Evolutionary conservation across 768 basidiomycete species (phyloP), one percentile per base, ranked within the genome.

Genomic region (Amanita pallidorosea): DNA sequence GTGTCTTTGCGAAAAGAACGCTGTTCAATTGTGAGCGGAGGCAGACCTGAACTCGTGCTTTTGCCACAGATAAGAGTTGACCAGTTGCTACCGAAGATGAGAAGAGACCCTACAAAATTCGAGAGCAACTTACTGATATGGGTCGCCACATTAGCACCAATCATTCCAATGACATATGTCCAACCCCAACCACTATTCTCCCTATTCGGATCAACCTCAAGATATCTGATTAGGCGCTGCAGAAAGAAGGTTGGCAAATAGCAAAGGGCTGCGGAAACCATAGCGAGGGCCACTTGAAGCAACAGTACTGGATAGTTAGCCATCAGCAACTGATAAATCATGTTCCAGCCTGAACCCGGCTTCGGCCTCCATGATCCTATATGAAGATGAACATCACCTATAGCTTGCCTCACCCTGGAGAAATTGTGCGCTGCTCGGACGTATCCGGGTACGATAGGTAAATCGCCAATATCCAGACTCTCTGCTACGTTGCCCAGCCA

Each of bases 401-500:
- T 69, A 1, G 76, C 75, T 5, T 60, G 64, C 52, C 76, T 80
- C 85, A 91, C 88, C 20, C 57, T 59, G n/a, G 76, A 56, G 56
- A 81, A 90, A 51, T 86, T 76, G 57, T 65, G 63, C 4, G 80
- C 72, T 0, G 76, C 71, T 27, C 92, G 86, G 79, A 91, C 83
- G 57, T 76, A 64, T 0, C 73, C 78, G 1, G 86, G 79, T 7
- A 93, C 76, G 49, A 94, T 81, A 5, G 92, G 93, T 27, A 96
- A 70, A 61, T 96, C 91, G 54, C 82, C 89, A 18, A 91, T 88
- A 56, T 95, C 88, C 42, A 95, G 75, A 52, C 77, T 83, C 51
- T 77, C 73, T 2, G 85, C 72, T 2, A 71, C 72, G 65, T 89
- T 80, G 2, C 90, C 92, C 37, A 92, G 80, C 77, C 82, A 81